phyloP scores from a whole-genome alignment of 2,329 filamentous ascomycete species.

The Colletotrichum liriopes region DNA sequence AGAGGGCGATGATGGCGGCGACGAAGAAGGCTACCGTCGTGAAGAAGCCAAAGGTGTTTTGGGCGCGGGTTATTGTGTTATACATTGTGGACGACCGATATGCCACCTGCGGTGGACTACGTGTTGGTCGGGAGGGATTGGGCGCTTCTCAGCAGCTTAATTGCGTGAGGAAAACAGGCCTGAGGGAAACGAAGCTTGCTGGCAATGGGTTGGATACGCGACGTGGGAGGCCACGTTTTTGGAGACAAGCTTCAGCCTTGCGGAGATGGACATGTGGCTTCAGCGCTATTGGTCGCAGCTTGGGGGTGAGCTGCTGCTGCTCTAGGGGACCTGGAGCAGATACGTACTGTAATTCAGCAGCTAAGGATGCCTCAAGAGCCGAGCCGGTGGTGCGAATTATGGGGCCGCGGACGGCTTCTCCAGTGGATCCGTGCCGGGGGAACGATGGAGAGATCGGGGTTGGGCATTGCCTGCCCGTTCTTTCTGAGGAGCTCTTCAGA shows the following conservation, averaged over 20 bases:
- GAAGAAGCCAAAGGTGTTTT: constrained; percentile 98
- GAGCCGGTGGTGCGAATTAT: constrained; percentile 17
- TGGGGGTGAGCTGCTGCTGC: not conserved
- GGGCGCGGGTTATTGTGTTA: constrained; percentile 85
- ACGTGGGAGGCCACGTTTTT: constrained; percentile 32
- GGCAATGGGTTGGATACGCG: constrained; percentile 25
- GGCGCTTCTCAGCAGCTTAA: constrained; percentile 5
- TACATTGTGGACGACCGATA: constrained; percentile 76
- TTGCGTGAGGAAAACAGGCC: constrained; percentile 13
- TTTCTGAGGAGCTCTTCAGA: not conserved
- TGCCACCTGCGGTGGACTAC: constrained; percentile 19
- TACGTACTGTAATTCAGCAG: not conserved
- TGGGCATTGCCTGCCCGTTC: not conserved
- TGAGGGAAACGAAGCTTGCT: constrained; percentile 1
- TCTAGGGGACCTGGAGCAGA: constrained; percentile 1
- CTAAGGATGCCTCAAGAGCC: constrained; percentile 12
- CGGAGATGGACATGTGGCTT: constrained; percentile 35
- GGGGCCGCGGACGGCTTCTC: not conserved
- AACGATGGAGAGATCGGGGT: not conserved
- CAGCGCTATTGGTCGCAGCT: constrained; percentile 29
- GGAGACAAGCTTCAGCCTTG: constrained; percentile 42
- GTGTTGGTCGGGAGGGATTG: not conserved
- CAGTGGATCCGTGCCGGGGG: constrained; percentile 8
- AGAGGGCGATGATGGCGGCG: constrained; percentile 84
- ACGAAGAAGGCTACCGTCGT: constrained; percentile 92